Conservation (phyloP, 108 stramenopile species). For the Nannochloropsis granulata region DNA sequence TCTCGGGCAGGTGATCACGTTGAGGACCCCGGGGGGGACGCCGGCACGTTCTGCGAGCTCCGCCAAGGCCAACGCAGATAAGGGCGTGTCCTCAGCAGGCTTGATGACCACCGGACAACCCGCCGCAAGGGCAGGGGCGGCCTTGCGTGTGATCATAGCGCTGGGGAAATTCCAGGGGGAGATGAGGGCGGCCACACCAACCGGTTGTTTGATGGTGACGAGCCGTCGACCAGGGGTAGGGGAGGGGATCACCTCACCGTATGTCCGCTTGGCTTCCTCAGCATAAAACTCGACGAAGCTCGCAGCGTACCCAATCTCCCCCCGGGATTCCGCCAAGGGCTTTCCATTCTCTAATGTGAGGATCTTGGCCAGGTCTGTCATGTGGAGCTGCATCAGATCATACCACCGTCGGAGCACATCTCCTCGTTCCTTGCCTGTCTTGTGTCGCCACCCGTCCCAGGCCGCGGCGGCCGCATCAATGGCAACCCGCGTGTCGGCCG, state of each 20-base stretch:
- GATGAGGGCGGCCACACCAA: slow-evolving; percentile 61
- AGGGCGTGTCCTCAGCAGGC: slow-evolving; percentile 44
- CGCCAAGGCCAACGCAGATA: slow-evolving; percentile 34
- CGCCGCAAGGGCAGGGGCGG: slow-evolving; percentile 37
- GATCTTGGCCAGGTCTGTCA: slow-evolving; percentile 34
- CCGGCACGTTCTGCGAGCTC: slow-evolving; percentile 34
- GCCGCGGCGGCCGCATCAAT: slow-evolving; percentile 11
- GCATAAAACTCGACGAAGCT: slow-evolving; percentile 75
- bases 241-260: slow-evolving; percentile 37
- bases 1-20: slow-evolving; percentile 32
- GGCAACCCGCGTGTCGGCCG: slow-evolving; percentile 4
- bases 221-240: slow-evolving; percentile 13
- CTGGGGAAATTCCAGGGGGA: slow-evolving; percentile 96
- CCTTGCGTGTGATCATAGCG: slow-evolving; percentile 77
- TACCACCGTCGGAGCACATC: slow-evolving; percentile 22
- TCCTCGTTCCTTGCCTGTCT: slow-evolving; percentile 26
- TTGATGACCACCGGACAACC: slow-evolving; percentile 39
- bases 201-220: slow-evolving; percentile 47
- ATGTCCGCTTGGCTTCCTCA: slow-evolving; percentile 59
- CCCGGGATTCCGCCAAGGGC: slow-evolving; percentile 61
- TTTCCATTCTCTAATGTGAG: slow-evolving; percentile 92
- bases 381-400: slow-evolving; percentile 6
- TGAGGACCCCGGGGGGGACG: slow-evolving; percentile 36
- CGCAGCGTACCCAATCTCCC: slow-evolving; percentile 64
- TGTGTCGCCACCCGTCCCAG: slow-evolving; percentile 21